Evolutionary conservation across 2,329 filamentous ascomycete genomes (phyloP), one percentile per base, ranked within the genome.

Genomic region (Microcyclospora pomicola): DNA sequence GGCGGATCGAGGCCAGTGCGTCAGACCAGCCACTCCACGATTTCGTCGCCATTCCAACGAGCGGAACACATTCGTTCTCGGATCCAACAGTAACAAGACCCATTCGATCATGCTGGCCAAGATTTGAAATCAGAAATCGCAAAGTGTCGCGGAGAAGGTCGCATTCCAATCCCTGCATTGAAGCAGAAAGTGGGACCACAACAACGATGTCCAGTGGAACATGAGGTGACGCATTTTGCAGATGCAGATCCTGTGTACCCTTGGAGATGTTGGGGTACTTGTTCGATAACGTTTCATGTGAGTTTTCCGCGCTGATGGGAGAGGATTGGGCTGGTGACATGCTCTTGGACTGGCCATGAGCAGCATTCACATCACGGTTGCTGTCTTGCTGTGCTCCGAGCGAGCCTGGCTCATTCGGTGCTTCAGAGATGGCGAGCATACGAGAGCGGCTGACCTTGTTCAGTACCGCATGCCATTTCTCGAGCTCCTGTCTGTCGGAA

Each of bases 101-200:
- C 88, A 98, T 94, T 33, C 91, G 82, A 59, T 98, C 91, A 38
- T 86, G 75, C 49, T 95, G 86, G 27, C 91, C 91, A 1, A 98
- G 75, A 34, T 77, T 88, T 49, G 80, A 73, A 2, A 98, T 84
- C 60, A 98, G 79, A 59, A 96, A 98, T 42, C 82, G 84, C 28
- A 98, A 70, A 0, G 88, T 82, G 60, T 98, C 91, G 31, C 86
- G 79, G 11, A 98, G 75, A 1, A 98, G 70, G 44, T 88, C 93
- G 55, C 96, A 95, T 65, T 98, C 98, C 43, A 98, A 75, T n/a
- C 91, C 91, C 61, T 96, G 91, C 88, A 96, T 98, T 0, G 91
- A 96, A 1, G 88, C 93, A 0, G 91, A 96, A 5, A 98, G 86
- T 0, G 91, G 91, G 27, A 98, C 87, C 15, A 98, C 91, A 1